Conservation (phyloP, 257 asterid genomes). For the Solanum microdontum region DNA sequence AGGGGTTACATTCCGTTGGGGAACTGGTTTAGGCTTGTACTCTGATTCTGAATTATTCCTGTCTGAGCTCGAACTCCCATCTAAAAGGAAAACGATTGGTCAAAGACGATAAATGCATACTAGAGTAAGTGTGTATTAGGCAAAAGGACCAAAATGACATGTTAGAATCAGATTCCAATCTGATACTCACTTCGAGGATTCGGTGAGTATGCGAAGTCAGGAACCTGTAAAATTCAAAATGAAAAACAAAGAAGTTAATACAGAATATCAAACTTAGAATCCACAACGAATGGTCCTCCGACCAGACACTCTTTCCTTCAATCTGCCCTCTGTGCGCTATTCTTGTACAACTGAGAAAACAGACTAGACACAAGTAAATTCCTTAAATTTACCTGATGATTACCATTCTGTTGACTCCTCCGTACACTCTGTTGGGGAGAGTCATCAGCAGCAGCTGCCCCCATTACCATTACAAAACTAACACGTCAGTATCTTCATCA, state of each 20-base stretch:
- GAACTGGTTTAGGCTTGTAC: constrained; percentile 50
- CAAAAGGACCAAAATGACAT: neutral
- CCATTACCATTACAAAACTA: constrained; percentile 26
- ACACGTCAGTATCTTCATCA: neutral
- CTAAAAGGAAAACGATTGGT: constrained; percentile 18
- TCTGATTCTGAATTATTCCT: constrained; percentile 49
- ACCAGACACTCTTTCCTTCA: neutral
- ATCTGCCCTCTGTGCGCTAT: neutral
- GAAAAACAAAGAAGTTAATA: constrained; percentile 2
- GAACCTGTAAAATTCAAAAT: constrained; percentile 36
- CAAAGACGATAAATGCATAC: neutral
- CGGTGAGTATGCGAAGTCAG: constrained; percentile 70
- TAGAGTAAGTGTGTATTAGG: neutral
- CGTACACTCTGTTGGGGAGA: constrained; percentile 77
- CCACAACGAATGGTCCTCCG: neutral
- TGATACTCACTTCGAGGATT: constrained; percentile 61
- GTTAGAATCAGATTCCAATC: constrained; percentile 8
- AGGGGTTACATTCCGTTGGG: constrained; percentile 44
- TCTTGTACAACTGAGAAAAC: neutral
- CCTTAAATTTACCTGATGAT: constrained; percentile 63
- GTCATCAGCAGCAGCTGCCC: constrained; percentile 85
- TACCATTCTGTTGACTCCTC: constrained; percentile 62
- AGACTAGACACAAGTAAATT: neutral
- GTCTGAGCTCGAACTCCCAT: constrained; percentile 71
- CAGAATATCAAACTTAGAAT: constrained; percentile 9